Evolutionary conservation across 768 basidiomycete species (phyloP).

Genomic region (Kondoa subrosea): DNA sequence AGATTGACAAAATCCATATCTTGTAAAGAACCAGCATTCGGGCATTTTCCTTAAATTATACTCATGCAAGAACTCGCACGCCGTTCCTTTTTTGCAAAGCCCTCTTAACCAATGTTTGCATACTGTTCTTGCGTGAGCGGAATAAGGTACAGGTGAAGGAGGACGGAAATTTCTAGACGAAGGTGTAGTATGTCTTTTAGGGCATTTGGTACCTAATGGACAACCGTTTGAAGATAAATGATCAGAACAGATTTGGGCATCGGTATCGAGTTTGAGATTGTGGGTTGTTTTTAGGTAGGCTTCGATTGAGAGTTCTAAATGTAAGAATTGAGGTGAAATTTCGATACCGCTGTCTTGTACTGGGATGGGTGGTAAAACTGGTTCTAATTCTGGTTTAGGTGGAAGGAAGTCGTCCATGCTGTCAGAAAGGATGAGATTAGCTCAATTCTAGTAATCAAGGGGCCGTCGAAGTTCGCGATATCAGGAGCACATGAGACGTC

Average conservation of each 20-base stretch:
- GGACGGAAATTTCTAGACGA: constrained; percentile 79
- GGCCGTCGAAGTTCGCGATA: too few relatives aligned
- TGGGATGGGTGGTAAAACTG: background rate
- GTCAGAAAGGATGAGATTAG: background rate
- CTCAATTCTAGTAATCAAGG: too few relatives aligned
- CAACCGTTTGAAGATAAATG: constrained; percentile 68
- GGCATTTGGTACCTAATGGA: constrained; percentile 77
- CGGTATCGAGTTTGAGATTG: constrained; percentile 30
- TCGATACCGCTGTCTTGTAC: background rate
- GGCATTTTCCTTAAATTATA: constrained; percentile 97
- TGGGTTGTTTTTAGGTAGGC: background rate
- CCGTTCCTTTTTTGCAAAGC: constrained; percentile 92
- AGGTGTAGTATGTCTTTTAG: constrained; percentile 75
- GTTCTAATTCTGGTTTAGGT: background rate
- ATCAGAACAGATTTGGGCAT: constrained; percentile 83
- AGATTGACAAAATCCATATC: constrained; percentile 90
- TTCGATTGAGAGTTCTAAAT: constrained; percentile 6
- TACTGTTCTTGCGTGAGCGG: constrained; percentile 53
- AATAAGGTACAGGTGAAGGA: constrained; percentile 59
- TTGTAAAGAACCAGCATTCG: constrained; percentile 97
- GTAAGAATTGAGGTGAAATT: background rate
- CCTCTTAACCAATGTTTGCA: constrained; percentile 99
- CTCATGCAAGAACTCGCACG: constrained; percentile 97
- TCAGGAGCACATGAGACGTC: too few relatives aligned
- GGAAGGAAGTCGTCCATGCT: background rate